Percentiles rank a stretch among this genome's conserved stretches.
These are phyloP conservation scores for Elymus sibiricus DNA, from an alignment of 176 grass and related monocot genomes.

Conservation along the genomic window DNA sequence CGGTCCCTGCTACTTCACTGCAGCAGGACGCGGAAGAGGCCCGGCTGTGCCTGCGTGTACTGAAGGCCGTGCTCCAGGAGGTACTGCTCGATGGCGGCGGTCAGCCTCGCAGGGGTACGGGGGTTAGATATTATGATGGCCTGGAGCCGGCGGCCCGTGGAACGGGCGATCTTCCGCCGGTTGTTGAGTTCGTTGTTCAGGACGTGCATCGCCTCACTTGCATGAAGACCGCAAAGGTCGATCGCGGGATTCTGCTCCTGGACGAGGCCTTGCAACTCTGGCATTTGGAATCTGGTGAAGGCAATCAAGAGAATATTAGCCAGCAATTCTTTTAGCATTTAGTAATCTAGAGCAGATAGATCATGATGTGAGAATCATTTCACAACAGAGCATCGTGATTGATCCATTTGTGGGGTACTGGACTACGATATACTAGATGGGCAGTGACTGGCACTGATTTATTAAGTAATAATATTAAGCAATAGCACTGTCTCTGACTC, in stretches of 20 bases:
- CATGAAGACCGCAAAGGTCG: constrained; percentile 67
- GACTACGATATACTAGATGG: not conserved
- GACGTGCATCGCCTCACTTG: constrained; percentile 65
- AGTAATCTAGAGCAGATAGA: constrained; percentile 4
- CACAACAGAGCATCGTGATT: not conserved
- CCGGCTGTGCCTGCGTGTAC: constrained; percentile 58
- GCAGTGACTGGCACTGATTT: not conserved
- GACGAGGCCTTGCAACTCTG: constrained; percentile 55
- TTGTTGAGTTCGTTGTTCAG: constrained; percentile 76
- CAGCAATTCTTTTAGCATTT: not conserved
- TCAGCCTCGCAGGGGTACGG: constrained; percentile 55
- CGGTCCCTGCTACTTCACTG: constrained; percentile 34
- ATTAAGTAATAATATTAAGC: constrained; percentile 1
- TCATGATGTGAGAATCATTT: not conserved
- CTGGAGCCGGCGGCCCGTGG: constrained; percentile 55
- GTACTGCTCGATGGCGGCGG: constrained; percentile 65
- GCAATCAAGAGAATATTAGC: not conserved
- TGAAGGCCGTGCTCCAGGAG: constrained; percentile 72
- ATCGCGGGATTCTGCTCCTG: constrained; percentile 72
- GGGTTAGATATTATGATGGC: constrained; percentile 54
- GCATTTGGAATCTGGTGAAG: constrained; percentile 48
- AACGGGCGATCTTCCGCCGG: constrained; percentile 56
- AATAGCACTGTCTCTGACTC: not conserved
- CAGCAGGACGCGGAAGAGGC: constrained; percentile 70
- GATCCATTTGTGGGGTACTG: not conserved